A percentile compares a stretch with the other conserved stretches of the same genome.
Evolutionary conservation across 176 grass and related monocot genomes (phyloP).

Genomic region (Oryza officinalis): DNA sequence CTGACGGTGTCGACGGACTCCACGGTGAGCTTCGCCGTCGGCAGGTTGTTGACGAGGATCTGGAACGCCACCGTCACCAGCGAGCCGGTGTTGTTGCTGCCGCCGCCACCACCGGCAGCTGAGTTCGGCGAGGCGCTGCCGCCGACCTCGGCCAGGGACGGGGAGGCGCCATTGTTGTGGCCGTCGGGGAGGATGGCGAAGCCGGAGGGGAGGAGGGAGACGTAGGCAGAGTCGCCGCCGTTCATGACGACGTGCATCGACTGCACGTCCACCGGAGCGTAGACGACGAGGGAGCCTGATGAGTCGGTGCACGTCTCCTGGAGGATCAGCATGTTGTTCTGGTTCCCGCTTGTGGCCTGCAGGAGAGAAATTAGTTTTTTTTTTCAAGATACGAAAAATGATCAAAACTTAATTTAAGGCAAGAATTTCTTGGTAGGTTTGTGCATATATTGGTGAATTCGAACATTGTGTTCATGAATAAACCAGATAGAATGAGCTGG

Average conservation of each 20-base stretch:
- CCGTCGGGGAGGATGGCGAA: constrained; percentile 72
- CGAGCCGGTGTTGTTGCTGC: constrained; percentile 23
- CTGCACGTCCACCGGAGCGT: constrained; percentile 66
- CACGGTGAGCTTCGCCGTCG: constrained; percentile 63
- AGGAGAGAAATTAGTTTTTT: neutral
- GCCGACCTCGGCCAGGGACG: neutral
- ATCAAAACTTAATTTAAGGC: neutral
- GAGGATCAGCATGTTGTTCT: constrained; percentile 71
- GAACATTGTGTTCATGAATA: no score
- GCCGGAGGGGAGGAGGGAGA: constrained; percentile 67
- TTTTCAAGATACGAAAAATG: neutral
- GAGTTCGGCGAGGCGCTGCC: neutral
- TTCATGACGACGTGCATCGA: constrained; percentile 79
- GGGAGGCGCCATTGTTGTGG: neutral
- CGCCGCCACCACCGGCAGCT: no score
- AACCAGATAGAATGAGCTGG: no score
- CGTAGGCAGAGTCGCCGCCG: constrained; percentile 64
- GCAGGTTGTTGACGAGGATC: constrained; percentile 70
- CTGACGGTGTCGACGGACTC: constrained; percentile 71
- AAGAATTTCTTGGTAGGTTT: no score
- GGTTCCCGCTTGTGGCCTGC: constrained; percentile 61
- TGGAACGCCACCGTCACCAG: constrained; percentile 78
- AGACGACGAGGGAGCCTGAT: constrained; percentile 57
- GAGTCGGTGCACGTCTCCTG: constrained; percentile 71
- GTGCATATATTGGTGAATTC: no score